phyloP scores from a whole-genome alignment of 345 rosid genomes.

The Bretschneidera sinensis region DNA sequence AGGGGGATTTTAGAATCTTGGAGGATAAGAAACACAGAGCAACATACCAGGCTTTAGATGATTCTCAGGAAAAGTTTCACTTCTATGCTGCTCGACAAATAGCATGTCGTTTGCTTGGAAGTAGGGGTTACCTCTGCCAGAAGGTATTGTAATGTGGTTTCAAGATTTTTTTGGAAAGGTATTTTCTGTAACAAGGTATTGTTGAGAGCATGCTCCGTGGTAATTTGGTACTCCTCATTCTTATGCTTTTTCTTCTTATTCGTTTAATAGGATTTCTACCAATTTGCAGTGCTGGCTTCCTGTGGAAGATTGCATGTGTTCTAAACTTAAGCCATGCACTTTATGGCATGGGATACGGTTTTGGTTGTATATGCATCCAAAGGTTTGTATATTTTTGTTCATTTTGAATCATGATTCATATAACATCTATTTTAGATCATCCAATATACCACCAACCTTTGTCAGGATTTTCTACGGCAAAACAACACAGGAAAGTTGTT shows the following conservation, averaged over 20 bases:
- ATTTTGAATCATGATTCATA: not conserved
- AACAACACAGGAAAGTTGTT: slow-evolving; percentile 95
- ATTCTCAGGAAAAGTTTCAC: slow-evolving; percentile 67
- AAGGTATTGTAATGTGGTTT: slow-evolving; percentile 40
- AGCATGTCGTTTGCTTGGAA: slow-evolving; percentile 85
- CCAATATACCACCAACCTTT: slow-evolving; percentile 11
- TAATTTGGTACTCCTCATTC: not conserved
- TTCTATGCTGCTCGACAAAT: slow-evolving; percentile 88
- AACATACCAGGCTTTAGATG: slow-evolving; percentile 65
- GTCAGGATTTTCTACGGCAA: slow-evolving; percentile 86
- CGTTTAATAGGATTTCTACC: not conserved
- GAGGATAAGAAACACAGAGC: slow-evolving; percentile 97
- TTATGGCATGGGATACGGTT: slow-evolving; percentile 69
- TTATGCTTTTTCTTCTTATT: not conserved
- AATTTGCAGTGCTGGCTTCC: slow-evolving; percentile 92
- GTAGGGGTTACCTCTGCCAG: slow-evolving; percentile 86
- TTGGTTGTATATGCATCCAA: slow-evolving; percentile 99
- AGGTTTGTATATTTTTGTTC: slow-evolving; percentile 41
- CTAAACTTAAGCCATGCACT: slow-evolving; percentile 45
- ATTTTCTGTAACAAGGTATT: not conserved
- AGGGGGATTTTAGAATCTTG: slow-evolving; percentile 67
- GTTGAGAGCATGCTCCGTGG: not conserved
- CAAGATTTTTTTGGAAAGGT: slow-evolving; percentile 6
- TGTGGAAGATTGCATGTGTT: slow-evolving; percentile 90
- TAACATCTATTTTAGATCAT: not conserved